These are phyloP conservation scores for Hyphopichia homilentoma DNA, from an alignment of 805 yeast species.

Conservation along the genomic window DNA sequence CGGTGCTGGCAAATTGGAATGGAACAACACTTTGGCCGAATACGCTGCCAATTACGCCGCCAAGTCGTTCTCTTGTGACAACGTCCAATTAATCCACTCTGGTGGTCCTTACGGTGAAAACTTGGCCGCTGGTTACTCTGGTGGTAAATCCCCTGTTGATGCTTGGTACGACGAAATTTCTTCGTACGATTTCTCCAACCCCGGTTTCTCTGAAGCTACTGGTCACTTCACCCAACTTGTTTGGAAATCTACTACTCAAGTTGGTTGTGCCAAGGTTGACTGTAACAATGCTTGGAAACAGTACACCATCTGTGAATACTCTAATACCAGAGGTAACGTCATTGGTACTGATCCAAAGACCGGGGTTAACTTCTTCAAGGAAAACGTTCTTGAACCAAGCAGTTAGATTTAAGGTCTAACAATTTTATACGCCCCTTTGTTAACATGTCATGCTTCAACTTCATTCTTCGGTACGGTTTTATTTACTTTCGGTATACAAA, in stretches of 20 bases:
- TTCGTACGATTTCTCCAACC: conserved; percentile 49
- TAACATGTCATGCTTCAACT: too few relatives aligned
- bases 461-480: too few relatives aligned
- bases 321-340: conserved; percentile 50
- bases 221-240: conserved; percentile 81
- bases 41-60: conserved; percentile 48
- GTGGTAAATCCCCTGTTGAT: conserved; percentile 55
- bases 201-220: conserved; percentile 50
- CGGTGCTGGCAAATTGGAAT: conserved; percentile 23
- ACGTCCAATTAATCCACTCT: conserved; percentile 62
- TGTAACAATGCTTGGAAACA: conserved; percentile 51
- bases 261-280: conserved; percentile 63
- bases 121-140: conserved; percentile 64
- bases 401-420: too few relatives aligned
- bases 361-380: conserved; percentile 33
- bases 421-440: too few relatives aligned
- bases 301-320: conserved; percentile 70
- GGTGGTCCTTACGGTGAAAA: conserved; percentile 72
- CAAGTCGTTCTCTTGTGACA: conserved; percentile 47
- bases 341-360: conserved; percentile 29
- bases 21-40: conserved; percentile 31
- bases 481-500: too few relatives aligned
- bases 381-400: conserved; percentile 41
- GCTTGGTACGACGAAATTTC: conserved; percentile 72
- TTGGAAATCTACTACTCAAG: conserved; percentile 57